Evolutionary conservation across 2,329 filamentous ascomycete genomes (phyloP).

Genomic region (Dendryphion nanum): DNA sequence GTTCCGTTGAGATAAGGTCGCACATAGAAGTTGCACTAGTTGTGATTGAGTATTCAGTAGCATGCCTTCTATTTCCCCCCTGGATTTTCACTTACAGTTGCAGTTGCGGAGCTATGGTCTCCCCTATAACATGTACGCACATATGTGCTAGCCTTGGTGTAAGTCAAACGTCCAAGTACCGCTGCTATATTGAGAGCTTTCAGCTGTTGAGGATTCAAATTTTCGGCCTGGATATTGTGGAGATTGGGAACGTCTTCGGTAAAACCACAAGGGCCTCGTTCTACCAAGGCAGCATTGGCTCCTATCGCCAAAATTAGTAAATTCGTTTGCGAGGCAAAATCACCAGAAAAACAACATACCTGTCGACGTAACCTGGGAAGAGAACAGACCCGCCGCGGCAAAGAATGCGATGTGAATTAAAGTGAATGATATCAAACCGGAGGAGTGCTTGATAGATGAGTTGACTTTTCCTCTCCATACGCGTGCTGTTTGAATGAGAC

Average conservation of each 20-base stretch:
- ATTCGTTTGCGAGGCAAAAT: too few species aligned
- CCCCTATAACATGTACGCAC: conserved; percentile 17
- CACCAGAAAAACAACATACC: too few species aligned
- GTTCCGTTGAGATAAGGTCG: conserved; percentile 10
- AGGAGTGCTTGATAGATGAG: conserved; percentile 8
- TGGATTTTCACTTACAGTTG: too few species aligned
- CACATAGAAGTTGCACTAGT: conserved; percentile 17
- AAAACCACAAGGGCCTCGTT: conserved; percentile 11
- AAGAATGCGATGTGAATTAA: conserved; percentile 14
- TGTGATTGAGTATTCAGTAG: too few species aligned
- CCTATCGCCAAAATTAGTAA: too few species aligned
- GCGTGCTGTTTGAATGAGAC: conserved; percentile 8
- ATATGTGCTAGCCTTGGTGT: conserved; percentile 14
- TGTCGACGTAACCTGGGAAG: conserved; percentile 13
- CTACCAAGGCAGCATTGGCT: conserved; percentile 12
- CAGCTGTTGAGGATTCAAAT: conserved; percentile 7
- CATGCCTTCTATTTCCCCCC: too few species aligned
- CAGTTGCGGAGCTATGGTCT: conserved; percentile 2
- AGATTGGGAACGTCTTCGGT: conserved; percentile 9
- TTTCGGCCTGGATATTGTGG: conserved; percentile 1
- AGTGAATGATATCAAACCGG: conserved; percentile 10
- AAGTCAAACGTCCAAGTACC: conserved; percentile 12
- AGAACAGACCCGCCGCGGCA: conserved; percentile 15
- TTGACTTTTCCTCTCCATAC: conserved; percentile 14
- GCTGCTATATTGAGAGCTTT: conserved; percentile 14